These are phyloP conservation scores for Myrmaecium sp. DNA, from an alignment of 2,329 filamentous ascomycete species.

Conservation along the genomic window DNA sequence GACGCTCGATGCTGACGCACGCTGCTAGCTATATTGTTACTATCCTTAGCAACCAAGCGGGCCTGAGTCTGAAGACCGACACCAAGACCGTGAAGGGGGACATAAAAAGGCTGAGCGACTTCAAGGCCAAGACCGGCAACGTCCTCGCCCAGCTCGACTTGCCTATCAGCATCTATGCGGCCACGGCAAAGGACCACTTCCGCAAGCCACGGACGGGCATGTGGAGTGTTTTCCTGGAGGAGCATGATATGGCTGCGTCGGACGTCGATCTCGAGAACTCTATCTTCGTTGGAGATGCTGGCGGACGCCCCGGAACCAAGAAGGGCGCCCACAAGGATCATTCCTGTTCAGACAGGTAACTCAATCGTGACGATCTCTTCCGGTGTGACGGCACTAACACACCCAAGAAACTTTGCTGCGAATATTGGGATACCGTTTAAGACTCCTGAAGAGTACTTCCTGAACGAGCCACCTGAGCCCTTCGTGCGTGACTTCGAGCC, in stretches of 20 bases:
- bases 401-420: conserved; percentile 56
- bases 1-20: conserved; percentile 3
- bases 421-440: conserved; percentile 68
- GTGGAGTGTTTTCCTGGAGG: conserved; percentile 54
- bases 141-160: conserved; percentile 58
- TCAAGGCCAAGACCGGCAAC: conserved; percentile 62
- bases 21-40: conserved; percentile 49
- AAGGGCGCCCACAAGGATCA: conserved; percentile 35
- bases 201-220: conserved; percentile 80
- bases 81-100: conserved; percentile 52
- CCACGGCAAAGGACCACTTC: conserved; percentile 64
- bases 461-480: conserved; percentile 45
- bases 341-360: conserved; percentile 41
- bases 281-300: conserved; percentile 82
- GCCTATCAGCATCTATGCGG: conserved; percentile 68
- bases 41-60: conserved; percentile 79
- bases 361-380: conserved; percentile 5
- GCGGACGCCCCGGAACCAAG: conserved; percentile 29
- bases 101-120: conserved; percentile 54
- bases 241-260: conserved; percentile 30
- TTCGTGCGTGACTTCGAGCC: conserved; percentile 61
- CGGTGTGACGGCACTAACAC: neutral
- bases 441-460: conserved; percentile 87
- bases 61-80: conserved; percentile 56
- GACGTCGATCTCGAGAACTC: conserved; percentile 54